phyloP scores from a whole-genome alignment of 2,329 filamentous ascomycete genomes.

The Ambrosiella beaveri region DNA sequence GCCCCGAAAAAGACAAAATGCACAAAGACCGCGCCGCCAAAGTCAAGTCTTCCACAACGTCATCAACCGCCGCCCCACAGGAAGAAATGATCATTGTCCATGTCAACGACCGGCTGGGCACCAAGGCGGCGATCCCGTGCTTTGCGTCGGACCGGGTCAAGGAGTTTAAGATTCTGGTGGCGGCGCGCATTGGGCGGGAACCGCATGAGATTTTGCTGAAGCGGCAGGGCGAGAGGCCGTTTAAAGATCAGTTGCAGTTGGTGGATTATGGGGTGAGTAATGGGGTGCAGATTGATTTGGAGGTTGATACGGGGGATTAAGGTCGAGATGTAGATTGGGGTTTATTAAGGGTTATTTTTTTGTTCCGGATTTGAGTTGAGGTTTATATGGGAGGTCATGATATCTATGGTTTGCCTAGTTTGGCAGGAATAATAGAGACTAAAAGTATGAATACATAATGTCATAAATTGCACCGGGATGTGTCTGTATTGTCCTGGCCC shows the following conservation, averaged over 20 bases:
- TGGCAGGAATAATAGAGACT: not conserved
- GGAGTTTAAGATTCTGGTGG: conserved; percentile 82
- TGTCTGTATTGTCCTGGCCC: not conserved
- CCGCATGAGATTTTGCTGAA: conserved; percentile 85
- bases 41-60: conserved; percentile 9
- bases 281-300: conserved; percentile 54
- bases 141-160: conserved; percentile 68
- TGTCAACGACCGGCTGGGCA: conserved; percentile 87
- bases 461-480: not conserved
- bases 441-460: not conserved
- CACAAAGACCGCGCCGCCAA: conserved; percentile 15
- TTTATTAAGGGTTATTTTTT: not conserved
- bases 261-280: conserved; percentile 91
- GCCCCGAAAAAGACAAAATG: conserved; percentile 21
- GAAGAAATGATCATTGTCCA: conserved; percentile 89
- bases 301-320: conserved; percentile 45
- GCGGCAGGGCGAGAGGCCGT: conserved; percentile 79
- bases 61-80: conserved; percentile 12
- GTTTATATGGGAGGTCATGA: not conserved
- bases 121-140: conserved; percentile 87
- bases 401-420: not conserved
- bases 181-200: conserved; percentile 71
- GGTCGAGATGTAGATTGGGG: not conserved
- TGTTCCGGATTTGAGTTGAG: not conserved
- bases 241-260: conserved; percentile 76